Percentiles rank a stretch among this genome's conserved stretches.
phyloP scores from a whole-genome alignment of 2,329 filamentous ascomycete species.

The Calonectria henricotiae region DNA sequence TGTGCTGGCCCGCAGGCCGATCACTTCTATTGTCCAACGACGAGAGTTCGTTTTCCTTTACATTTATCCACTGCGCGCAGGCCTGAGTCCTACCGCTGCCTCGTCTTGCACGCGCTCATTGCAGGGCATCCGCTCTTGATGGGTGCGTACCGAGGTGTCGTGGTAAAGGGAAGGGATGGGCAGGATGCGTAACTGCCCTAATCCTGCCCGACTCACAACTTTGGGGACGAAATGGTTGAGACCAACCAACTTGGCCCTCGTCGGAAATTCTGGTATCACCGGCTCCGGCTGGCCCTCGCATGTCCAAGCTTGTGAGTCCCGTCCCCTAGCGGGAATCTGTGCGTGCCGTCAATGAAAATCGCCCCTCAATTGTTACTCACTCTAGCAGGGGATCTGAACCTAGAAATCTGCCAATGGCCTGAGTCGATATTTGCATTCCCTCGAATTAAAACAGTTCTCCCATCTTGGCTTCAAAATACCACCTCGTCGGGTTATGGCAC shows the following conservation, averaged over 20 bases:
- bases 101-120: slow-evolving; percentile 23
- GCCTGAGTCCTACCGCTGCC: background rate
- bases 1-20: slow-evolving; percentile 2
- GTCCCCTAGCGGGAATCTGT: slow-evolving; percentile 17
- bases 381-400: background rate
- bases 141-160: background rate
- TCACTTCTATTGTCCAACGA: background rate
- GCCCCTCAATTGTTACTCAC: background rate
- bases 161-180: slow-evolving; percentile 3
- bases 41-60: background rate
- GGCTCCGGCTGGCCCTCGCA: slow-evolving; percentile 24
- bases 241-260: slow-evolving; percentile 6
- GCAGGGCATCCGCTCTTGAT: background rate
- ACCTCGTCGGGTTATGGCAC: background rate
- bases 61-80: background rate
- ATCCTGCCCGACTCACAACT: background rate
- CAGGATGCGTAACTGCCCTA: background rate
- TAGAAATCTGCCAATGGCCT: background rate
- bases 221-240: slow-evolving; percentile 16
- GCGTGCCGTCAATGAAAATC: slow-evolving; percentile 17
- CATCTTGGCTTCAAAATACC: background rate
- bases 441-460: background rate
- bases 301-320: background rate
- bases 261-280: slow-evolving; percentile 32
- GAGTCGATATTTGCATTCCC: background rate